Evolutionary conservation across 1,139 yeast genomes (phyloP), one percentile per base, ranked within the genome.

Genomic region (Suhomyces terraborum): DNA sequence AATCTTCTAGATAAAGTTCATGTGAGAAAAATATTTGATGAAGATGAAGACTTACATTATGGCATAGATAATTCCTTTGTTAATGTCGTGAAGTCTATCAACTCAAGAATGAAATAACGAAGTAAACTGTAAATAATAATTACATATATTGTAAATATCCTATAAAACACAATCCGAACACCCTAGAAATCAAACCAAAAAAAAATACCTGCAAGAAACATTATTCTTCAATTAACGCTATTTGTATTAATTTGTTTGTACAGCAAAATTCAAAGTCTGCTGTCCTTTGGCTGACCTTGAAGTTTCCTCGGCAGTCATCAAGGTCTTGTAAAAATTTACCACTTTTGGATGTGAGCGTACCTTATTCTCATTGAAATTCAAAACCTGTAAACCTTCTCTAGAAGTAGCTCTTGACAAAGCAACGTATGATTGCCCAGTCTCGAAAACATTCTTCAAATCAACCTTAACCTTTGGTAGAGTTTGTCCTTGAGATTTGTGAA

Each of bases 401-500:
- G 85, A 78, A 0, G 82, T 85, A 1, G 96, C 97, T 58, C 97
- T 75, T 1, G 95, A 85, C 26, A 91, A 68, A 0, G 97, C 97
- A 22, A 52, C 56, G 30, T 52, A 52, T 6, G 56, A 50, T 22
- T 52, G 56, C 16, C 57, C 57, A 23, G 81, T 84, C 57, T 91
- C 98, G 62, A 93, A 93, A 0, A 86, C 82, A 44, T 74, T 71
- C 27, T 75, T 70, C 47, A 93, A 69, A 60, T 94, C 96, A 5
- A 93, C 96, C 52, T 79, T 79, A 2, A 88, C 96, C 50, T 79
- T 77, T 3, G 85, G 84, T 36, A 93, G 66, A 0, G 98, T 91
- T 60, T 94, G 98, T 2, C 98, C 98, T 59, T 93, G 98, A 0
- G 97, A 84, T 63, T 93, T 93, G 60, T 93, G 99, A 37, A 93